phyloP scores from a whole-genome alignment of 306 rosid species.

The Castanea crenata region DNA sequence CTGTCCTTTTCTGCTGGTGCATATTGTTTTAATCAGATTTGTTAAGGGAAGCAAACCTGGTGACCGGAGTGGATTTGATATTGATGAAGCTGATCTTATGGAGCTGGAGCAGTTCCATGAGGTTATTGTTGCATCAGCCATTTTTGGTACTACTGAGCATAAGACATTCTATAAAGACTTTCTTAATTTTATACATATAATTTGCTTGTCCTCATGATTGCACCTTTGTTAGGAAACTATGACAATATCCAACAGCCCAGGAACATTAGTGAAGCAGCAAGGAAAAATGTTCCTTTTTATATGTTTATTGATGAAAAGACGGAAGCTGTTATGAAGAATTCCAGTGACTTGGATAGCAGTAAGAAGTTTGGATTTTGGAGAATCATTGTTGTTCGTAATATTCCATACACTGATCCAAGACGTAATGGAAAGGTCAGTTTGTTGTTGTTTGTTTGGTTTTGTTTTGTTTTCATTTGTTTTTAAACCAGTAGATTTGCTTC shows the following conservation, averaged over 20 bases:
- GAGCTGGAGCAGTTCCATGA: constrained; percentile 86
- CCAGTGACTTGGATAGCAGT: constrained; percentile 60
- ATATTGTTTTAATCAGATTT: constrained; percentile 55
- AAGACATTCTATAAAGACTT: constrained; percentile 3
- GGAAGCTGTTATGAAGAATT: constrained; percentile 75
- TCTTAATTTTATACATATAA: background rate
- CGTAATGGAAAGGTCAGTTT: constrained; percentile 93
- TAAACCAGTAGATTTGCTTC: constrained; percentile 2
- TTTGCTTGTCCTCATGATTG: constrained; percentile 36
- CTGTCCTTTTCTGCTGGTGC: constrained; percentile 25
- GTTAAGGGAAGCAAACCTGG: constrained; percentile 92
- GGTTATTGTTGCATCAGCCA: constrained; percentile 91
- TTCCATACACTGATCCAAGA: constrained; percentile 83
- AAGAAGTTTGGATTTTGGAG: constrained; percentile 89
- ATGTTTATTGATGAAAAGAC: constrained; percentile 95
- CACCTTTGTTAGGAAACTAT: constrained; percentile 72
- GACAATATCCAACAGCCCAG: constrained; percentile 90
- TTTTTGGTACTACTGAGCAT: constrained; percentile 62
- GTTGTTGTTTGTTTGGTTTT: constrained; percentile 7
- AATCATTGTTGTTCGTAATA: constrained; percentile 71
- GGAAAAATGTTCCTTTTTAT: constrained; percentile 68
- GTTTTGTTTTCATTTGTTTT: background rate
- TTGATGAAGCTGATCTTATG: constrained; percentile 80
- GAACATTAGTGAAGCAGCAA: constrained; percentile 68
- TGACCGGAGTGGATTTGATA: constrained; percentile 78